Conservation (phyloP, 2,329 filamentous ascomycete species). For the Phoma sp. region DNA sequence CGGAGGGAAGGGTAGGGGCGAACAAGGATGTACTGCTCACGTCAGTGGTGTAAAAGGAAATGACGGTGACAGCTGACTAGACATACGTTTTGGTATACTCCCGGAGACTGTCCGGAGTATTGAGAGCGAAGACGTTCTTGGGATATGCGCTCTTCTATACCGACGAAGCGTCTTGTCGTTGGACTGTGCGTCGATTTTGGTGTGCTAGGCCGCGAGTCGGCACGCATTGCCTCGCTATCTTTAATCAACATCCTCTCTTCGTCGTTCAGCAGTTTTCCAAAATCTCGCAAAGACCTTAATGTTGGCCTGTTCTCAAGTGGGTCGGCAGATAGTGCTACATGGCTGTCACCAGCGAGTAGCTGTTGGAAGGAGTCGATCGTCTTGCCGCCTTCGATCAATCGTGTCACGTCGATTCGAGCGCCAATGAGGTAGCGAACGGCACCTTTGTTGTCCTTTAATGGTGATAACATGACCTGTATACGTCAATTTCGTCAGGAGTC, state of each 20-base stretch:
- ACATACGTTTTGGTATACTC: conserved; percentile 63
- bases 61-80: too few species aligned
- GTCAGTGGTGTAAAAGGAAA: background rate
- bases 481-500: background rate
- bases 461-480: conserved; percentile 62
- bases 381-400: conserved; percentile 68
- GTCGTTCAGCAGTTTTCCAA: conserved; percentile 44
- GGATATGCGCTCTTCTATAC: conserved; percentile 47
- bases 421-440: conserved; percentile 71
- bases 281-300: conserved; percentile 28
- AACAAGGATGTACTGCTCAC: conserved; percentile 52
- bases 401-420: conserved; percentile 73
- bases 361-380: conserved; percentile 66
- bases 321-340: conserved; percentile 15
- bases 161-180: conserved; percentile 27
- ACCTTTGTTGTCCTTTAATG: conserved; percentile 69
- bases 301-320: conserved; percentile 26
- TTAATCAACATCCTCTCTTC: conserved; percentile 55
- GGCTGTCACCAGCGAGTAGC: conserved; percentile 47
- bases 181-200: conserved; percentile 54
- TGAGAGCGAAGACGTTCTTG: conserved; percentile 34
- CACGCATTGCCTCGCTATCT: conserved; percentile 69
- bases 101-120: conserved; percentile 52
- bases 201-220: conserved; percentile 60
- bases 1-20: conserved; percentile 55